These are phyloP conservation scores for Pythium rishiriense DNA, from an alignment of 352 stramenopile species.

Conservation along the genomic window DNA sequence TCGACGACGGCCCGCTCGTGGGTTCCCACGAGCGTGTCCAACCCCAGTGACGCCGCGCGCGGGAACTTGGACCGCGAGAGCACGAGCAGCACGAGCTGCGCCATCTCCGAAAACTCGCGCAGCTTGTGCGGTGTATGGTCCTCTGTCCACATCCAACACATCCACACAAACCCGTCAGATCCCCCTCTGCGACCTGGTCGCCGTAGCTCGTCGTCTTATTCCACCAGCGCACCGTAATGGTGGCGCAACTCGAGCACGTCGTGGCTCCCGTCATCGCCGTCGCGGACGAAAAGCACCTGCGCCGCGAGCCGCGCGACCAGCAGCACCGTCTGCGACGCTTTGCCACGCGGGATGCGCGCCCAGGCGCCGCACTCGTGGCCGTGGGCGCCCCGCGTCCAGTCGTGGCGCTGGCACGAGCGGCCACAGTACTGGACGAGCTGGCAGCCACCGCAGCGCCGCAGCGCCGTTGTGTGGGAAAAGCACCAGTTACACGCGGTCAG, in stretches of 20 bases:
- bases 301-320: conserved; percentile 48
- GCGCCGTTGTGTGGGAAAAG: conserved; percentile 25
- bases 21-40: conserved; percentile 33
- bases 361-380: conserved; percentile 52
- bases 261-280: not conserved
- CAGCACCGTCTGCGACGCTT: conserved; percentile 49
- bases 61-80: conserved; percentile 45
- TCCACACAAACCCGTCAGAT: not conserved
- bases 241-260: conserved; percentile 43
- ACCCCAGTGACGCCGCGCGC: conserved; percentile 17
- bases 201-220: too few species aligned
- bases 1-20: conserved; percentile 40
- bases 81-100: conserved; percentile 54
- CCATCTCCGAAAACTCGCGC: conserved; percentile 55
- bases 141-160: conserved; percentile 18
- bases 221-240: conserved; percentile 34
- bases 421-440: conserved; percentile 65
- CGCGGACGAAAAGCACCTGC: conserved; percentile 31
- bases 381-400: conserved; percentile 51
- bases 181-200: not conserved
- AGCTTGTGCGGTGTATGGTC: conserved; percentile 44
- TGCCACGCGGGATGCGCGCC: conserved; percentile 31
- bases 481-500: conserved; percentile 54
- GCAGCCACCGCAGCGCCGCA: conserved; percentile 58
- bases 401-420: conserved; percentile 57